Evolutionary conservation across 1,284 basidiomycete genomes (phyloP), one percentile per base, ranked within the genome.

Genomic region (Sporisorium graminicola): DNA sequence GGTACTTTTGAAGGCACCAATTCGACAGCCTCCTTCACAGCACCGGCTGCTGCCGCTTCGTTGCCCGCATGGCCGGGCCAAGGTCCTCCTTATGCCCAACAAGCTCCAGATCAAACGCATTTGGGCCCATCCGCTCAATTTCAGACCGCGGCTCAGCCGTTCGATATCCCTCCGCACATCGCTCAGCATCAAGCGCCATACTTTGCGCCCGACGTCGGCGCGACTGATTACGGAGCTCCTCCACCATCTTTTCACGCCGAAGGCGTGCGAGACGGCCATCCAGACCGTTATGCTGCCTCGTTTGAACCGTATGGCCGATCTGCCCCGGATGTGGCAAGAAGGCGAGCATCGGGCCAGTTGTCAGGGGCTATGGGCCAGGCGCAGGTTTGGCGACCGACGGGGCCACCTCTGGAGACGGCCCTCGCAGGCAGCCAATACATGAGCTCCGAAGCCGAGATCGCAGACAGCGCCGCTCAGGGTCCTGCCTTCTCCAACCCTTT

Each of bases 401-500:
- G 64, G 14, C 70, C 64, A 18, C 73, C 73, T 1, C 37, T 75
- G 16, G 73, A 75, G 52, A 62, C 67, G 24, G 51, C 67, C 2
- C 65, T 76, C 33, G 67, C 74, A 29, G 74, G 74, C 35, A 72
- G 74, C 22, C 67, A 70, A 18, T 71, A 64, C 53, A n/a, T 54
- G 18, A 40, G 53, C n/a, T 6, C 37, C 3, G 63, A 61, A 4
- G 40, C 57, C n/a, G 50, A 57, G 20, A 12, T 57, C 4, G 42
- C 58, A 20, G 62, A 57, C 31, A 20, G 24, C 27, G 26, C 20
- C 20, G 51, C 33, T 27, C 55, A 43, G 14, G 53, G 49, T 4
- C 62, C 69, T 29, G 56, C 68, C 27, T 77, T 77, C 49, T 62
- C 70, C 43, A 64, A 77, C 26, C 74, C 69, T 3, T 77, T 77